Base-by-base conservation (phyloP, 2,329 filamentous ascomycete species). In the Claviceps pazoutovae region DNA sequence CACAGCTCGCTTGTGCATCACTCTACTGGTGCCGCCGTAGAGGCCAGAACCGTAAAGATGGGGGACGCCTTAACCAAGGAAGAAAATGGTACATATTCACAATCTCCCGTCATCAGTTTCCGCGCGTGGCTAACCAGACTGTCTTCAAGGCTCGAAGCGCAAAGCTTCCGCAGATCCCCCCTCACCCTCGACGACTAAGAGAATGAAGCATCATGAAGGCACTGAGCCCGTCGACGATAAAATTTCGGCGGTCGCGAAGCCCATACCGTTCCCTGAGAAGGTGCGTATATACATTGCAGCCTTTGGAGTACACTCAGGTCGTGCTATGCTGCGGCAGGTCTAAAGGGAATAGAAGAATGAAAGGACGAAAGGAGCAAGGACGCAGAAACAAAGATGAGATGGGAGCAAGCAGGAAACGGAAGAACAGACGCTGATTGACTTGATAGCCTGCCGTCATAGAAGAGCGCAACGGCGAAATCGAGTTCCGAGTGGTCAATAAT, bases 401-500 rank as follows among this genome's bases (percentile, higher is more conserved):
- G 17, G 3, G 3, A 23, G 14, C 4, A 34, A 9, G 9, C 30
- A 37, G 14, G 5, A 19, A 19, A 30, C 34, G 4, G 8, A 53
- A 55, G 42, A 23, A 23, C 2, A 43, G 19, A 54, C 6, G 34
- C 48, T 50, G 14, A 50, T n/a, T 17, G 8, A 26, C 44, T 26
- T n/a, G 7, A 19, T 30, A 54, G 53, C 53, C 53, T 21, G 53
- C 53, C 14, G 53, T 54, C 4, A 45, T 53, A 26, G 93, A 98
- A 71, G 93, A 98, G 69, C 85, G 89, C 61, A 86, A 84, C 63
- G 89, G 90, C 62, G 88, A 95, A 57, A 97, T 98, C 59, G 89
- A 97, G 66, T 97, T 97, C 67, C 84, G 90, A 47, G 93, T 97
- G 6, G 93, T 98, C 61, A 97, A 97, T 74, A 98, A 98, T 64